These are phyloP conservation scores for Seiridium unicorne DNA, from an alignment of 2,329 filamentous ascomycete species.

Conservation along the genomic window DNA sequence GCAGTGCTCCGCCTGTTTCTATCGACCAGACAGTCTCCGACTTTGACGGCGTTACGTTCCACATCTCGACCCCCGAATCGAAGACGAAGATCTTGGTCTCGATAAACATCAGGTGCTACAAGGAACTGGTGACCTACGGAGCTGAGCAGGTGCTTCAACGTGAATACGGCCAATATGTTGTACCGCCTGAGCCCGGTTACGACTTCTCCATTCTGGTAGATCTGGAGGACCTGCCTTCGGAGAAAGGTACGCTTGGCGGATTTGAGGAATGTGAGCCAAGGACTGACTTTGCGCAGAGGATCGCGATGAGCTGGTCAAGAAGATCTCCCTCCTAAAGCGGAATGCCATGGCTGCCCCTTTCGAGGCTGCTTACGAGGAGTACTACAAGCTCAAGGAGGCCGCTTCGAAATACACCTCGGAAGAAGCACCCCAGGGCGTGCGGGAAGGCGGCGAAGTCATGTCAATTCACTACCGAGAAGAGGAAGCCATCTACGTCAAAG, in stretches of 20 bases:
- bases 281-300: conserved; percentile 54
- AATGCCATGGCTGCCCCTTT: conserved; percentile 99
- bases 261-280: neutral
- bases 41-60: conserved; percentile 98
- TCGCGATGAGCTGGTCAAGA: conserved; percentile 80
- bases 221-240: conserved; percentile 78
- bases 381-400: conserved; percentile 81
- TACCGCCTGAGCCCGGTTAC: conserved; percentile 83
- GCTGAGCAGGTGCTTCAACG: conserved; percentile 87
- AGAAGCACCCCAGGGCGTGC: conserved; percentile 85
- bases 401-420: conserved; percentile 92
- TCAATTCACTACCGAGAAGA: conserved; percentile 98
- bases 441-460: conserved; percentile 89
- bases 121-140: conserved; percentile 88
- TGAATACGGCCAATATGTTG: conserved; percentile 92
- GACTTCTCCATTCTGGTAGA: conserved; percentile 95
- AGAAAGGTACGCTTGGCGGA: conserved; percentile 59
- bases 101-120: conserved; percentile 91
- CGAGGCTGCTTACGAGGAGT: conserved; percentile 93
- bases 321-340: conserved; percentile 89
- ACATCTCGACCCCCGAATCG: conserved; percentile 91
- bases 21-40: conserved; percentile 99
- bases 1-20: conserved; percentile 76
- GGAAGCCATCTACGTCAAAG: conserved; percentile 98
- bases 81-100: conserved; percentile 96